Conservation (phyloP, 257 asterid species). For the Nicotiana tabacum region DNA sequence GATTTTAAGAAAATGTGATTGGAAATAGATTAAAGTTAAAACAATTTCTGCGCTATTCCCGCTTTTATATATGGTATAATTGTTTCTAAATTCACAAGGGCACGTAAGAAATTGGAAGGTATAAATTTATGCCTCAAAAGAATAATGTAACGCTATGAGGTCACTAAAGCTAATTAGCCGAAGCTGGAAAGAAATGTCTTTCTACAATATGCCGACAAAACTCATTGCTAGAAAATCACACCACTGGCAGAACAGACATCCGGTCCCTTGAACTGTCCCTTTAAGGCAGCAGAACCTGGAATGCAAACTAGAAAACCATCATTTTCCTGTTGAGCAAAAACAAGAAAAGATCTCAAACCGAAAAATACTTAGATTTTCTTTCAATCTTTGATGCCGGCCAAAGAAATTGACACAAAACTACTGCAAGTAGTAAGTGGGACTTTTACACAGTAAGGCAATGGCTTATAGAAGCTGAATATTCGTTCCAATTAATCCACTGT, state of each 20-base stretch:
- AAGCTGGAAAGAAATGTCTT: conserved; percentile 28
- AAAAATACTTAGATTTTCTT: background rate
- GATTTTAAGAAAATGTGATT: background rate
- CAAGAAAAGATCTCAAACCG: background rate
- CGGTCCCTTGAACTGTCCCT: conserved; percentile 37
- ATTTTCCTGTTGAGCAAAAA: background rate
- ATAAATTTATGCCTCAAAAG: conserved; percentile 27
- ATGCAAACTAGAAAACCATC: background rate
- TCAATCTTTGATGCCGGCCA: background rate
- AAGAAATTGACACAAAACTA: background rate
- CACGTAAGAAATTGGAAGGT: conserved; percentile 23
- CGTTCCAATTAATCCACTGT: background rate
- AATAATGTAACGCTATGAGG: conserved; percentile 19
- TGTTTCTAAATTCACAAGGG: conserved; percentile 31
- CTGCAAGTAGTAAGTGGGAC: background rate
- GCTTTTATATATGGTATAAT: background rate
- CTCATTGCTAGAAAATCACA: conserved; percentile 44
- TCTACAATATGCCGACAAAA: conserved; percentile 31
- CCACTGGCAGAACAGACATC: conserved; percentile 45
- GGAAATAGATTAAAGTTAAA: background rate
- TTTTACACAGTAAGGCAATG: no score
- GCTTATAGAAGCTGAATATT: background rate
- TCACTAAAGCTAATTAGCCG: conserved; percentile 27
- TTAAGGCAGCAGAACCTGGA: conserved; percentile 2
- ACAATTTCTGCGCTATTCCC: background rate